Conservation (phyloP, 768 basidiomycete species). For the Pholiota molesta region DNA sequence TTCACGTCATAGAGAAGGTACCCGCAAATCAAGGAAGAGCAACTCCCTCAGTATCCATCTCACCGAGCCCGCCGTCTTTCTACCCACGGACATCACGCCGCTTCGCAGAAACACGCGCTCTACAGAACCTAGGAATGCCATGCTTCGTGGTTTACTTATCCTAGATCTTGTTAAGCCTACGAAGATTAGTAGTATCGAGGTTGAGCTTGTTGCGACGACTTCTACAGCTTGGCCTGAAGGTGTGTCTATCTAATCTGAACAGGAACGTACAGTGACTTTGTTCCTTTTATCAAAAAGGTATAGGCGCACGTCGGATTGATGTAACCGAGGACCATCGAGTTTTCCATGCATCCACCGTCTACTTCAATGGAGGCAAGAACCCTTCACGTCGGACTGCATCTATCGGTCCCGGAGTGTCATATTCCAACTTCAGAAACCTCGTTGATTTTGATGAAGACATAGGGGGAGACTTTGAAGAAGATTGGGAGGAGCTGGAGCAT, state of each 20-base stretch:
- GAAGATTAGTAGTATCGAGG: conserved; percentile 82
- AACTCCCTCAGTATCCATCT: conserved; percentile 59
- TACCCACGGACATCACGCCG: conserved; percentile 49
- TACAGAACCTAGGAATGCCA: conserved; percentile 43
- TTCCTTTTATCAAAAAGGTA: conserved; percentile 35
- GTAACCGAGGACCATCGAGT: conserved; percentile 78
- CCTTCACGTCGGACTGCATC: conserved; percentile 39
- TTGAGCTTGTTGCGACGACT: conserved; percentile 75
- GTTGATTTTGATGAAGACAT: conserved; percentile 31
- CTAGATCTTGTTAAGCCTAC: conserved; percentile 70
- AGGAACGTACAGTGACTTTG: neutral
- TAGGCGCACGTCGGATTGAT: conserved; percentile 76
- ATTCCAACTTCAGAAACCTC: conserved; percentile 24
- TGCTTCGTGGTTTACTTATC: conserved; percentile 67
- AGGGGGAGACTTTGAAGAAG: conserved; percentile 27
- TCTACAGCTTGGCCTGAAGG: conserved; percentile 87
- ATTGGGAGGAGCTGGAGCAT: conserved; percentile 24
- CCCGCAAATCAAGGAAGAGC: conserved; percentile 27
- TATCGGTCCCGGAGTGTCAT: conserved; percentile 50
- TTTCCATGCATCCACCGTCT: conserved; percentile 69
- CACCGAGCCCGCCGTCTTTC: conserved; percentile 75
- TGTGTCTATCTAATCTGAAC: conserved; percentile 32
- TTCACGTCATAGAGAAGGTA: neutral
- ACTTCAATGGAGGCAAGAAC: conserved; percentile 65
- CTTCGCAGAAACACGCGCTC: conserved; percentile 30